Base-by-base conservation (phyloP, 768 basidiomycete genomes). In the Termitomyces sp. region DNA sequence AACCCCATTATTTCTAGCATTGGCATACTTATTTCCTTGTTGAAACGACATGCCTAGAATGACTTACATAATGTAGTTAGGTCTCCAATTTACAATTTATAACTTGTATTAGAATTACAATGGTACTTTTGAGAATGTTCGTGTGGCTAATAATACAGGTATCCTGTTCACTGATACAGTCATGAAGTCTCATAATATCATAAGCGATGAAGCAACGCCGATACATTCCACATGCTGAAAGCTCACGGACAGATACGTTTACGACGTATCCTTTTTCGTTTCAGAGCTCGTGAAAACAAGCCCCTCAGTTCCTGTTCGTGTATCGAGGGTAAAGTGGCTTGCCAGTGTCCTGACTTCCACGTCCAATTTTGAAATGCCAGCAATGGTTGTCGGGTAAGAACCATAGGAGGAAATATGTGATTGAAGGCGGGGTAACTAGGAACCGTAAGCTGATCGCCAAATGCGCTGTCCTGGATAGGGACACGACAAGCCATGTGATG, bases 401-500 rank as follows among this genome's bases (percentile, higher is more conserved):
- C 18, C 51, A 52, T 52, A 8, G 79, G 82, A 46, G 82, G 81
- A 62, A 76, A 76, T n/a, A 67, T 64, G 24, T 69, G 66, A 65
- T 84, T 85, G 59, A 78, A 74, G 26, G 70, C 71, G 3, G 75
- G 72, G 60, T 81, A 72, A 39, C 67, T 69, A 5, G 83, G 84
- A 16, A 86, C 78, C 2, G 78, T 76, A 24, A 85, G 76, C 31
- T 71, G 72, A 48, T 71, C 69, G 36, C 81, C 79, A 63, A 83
- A 85, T 4, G 75, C 79, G 14, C 76, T 70, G 63, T 85, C 78
- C 67, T 86, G 84, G 60, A 73, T 73, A 12, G 84, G 83, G 20
- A 82, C 74, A 58, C 74, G 78, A 60, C 72, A 78, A 1, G 78
- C 73, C 4, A 65, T 68, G 57, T 77, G 76, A 39, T 65, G 74